Evolutionary conservation across 2,329 filamentous ascomycete genomes (phyloP).

Genomic region (Calonectria pteridis): DNA sequence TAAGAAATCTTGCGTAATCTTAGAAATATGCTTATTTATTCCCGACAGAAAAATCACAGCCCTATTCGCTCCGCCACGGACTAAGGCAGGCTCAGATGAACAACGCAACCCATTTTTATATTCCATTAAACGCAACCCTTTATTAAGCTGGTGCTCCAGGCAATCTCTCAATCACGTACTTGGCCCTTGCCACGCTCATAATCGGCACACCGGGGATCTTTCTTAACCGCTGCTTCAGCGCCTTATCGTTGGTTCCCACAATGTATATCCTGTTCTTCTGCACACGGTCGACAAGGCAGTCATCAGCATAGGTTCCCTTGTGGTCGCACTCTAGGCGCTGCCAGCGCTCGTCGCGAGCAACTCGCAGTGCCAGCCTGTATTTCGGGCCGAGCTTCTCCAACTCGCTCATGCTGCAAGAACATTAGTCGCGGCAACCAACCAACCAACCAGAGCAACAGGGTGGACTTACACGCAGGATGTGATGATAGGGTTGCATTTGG

Average conservation of each 20-base stretch:
- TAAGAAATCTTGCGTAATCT: background rate
- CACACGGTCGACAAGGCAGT: constrained; percentile 83
- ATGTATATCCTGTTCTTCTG: constrained; percentile 83
- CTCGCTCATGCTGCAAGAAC: constrained; percentile 72
- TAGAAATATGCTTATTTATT: background rate
- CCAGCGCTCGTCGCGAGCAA: constrained; percentile 92
- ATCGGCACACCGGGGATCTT: constrained; percentile 78
- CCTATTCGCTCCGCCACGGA: background rate
- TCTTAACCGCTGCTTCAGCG: constrained; percentile 84
- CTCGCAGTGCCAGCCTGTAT: constrained; percentile 86
- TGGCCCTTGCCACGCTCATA: constrained; percentile 86
- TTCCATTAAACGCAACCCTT: constrained; percentile 10
- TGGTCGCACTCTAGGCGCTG: constrained; percentile 89
- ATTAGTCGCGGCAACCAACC: background rate
- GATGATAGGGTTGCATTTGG: constrained; percentile 90
- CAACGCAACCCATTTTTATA: constrained; percentile 19
- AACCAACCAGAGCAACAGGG: background rate
- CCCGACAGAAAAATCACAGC: background rate
- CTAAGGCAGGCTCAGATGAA: background rate
- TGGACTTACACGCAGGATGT: constrained; percentile 70
- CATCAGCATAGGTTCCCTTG: constrained; percentile 85
- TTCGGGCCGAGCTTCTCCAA: constrained; percentile 90
- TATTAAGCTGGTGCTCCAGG: constrained; percentile 80
- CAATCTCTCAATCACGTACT: constrained; percentile 94
- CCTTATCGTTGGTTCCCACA: constrained; percentile 82